Conservation (phyloP, 1,139 yeast genomes). For the Candida mesenterica region DNA sequence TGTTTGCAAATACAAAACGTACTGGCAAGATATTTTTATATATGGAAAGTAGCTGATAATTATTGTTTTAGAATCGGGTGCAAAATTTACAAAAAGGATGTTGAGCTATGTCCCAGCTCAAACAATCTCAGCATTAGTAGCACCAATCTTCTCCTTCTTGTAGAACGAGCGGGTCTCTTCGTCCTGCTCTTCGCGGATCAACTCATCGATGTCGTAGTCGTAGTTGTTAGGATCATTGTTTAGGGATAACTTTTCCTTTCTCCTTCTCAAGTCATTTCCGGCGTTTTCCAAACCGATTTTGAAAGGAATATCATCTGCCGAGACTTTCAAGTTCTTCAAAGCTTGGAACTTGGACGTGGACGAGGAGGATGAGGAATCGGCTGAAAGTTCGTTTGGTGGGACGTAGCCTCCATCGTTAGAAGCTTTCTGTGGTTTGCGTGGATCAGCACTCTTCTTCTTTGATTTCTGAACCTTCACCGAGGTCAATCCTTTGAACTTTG, state of each 20-base stretch:
- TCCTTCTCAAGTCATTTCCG: slow-evolving; percentile 11
- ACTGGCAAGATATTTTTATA: too few relatives aligned
- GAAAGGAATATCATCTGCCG: slow-evolving; percentile 41
- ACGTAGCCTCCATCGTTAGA: slow-evolving; percentile 30
- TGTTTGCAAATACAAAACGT: too few relatives aligned
- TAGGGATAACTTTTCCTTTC: slow-evolving; percentile 17
- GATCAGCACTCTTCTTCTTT: slow-evolving; percentile 10
- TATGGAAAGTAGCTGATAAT: too few relatives aligned
- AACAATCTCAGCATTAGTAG: slow-evolving; percentile 25
- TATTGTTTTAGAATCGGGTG: too few relatives aligned
- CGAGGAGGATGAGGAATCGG: background rate
- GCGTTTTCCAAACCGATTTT: slow-evolving; percentile 21
- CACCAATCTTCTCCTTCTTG: slow-evolving; percentile 26
- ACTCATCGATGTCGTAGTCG: slow-evolving; percentile 58
- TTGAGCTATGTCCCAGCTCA: background rate
- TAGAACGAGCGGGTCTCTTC: slow-evolving; percentile 21
- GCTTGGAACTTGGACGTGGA: background rate
- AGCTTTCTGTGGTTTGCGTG: too few relatives aligned
- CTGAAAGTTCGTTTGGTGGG: slow-evolving; percentile 37
- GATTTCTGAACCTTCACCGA: slow-evolving; percentile 23
- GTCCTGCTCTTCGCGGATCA: slow-evolving; percentile 24
- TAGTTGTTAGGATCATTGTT: slow-evolving; percentile 33
- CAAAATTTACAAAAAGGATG: too few relatives aligned
- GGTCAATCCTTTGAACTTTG: slow-evolving; percentile 41
- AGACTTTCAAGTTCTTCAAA: slow-evolving; percentile 23